These are phyloP conservation scores for Baudoinia panamericana DNA, from an alignment of 495 filamentous ascomycete genomes.

Conservation along the genomic window DNA sequence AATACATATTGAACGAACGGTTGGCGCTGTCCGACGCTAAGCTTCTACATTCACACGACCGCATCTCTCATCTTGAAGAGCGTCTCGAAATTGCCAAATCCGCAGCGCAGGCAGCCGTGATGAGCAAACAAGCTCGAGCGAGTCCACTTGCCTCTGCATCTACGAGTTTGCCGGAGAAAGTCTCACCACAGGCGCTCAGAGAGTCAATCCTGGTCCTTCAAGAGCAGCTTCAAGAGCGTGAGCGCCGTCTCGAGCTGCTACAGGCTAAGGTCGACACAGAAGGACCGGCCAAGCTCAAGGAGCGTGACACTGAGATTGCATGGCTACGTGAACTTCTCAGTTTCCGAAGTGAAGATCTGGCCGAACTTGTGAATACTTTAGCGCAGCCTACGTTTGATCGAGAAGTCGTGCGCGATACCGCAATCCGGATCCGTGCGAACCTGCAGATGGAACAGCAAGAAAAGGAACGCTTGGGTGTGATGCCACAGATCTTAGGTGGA, in stretches of 20 bases:
- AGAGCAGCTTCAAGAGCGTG: constrained; percentile 89
- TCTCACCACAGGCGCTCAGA: constrained; percentile 82
- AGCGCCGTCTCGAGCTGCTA: constrained; percentile 73
- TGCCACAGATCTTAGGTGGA: constrained; percentile 1
- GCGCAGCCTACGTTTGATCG: constrained; percentile 60
- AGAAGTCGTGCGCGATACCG: constrained; percentile 68
- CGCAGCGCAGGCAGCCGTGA: constrained; percentile 74
- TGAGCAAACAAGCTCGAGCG: constrained; percentile 58
- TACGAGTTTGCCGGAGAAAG: constrained; percentile 54
- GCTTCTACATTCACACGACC: constrained; percentile 65
- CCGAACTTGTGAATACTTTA: constrained; percentile 77
- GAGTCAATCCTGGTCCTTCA: constrained; percentile 94
- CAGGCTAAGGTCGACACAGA: constrained; percentile 64
- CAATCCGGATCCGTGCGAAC: constrained; percentile 83
- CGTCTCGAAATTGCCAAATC: constrained; percentile 81
- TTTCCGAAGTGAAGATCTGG: constrained; percentile 77
- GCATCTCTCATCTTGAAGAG: constrained; percentile 69
- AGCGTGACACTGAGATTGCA: constrained; percentile 81
- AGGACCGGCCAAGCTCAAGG: constrained; percentile 65
- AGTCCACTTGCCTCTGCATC: constrained; percentile 26
- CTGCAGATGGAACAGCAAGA: constrained; percentile 96
- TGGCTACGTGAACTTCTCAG: constrained; percentile 92
- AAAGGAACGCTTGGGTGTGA: constrained; percentile 49
- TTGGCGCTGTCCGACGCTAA: constrained; percentile 68
- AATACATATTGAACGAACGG: constrained; percentile 39